These are phyloP conservation scores for Picochlorum sp. DNA, from an alignment of 139 green algal species.

Conservation along the genomic window DNA sequence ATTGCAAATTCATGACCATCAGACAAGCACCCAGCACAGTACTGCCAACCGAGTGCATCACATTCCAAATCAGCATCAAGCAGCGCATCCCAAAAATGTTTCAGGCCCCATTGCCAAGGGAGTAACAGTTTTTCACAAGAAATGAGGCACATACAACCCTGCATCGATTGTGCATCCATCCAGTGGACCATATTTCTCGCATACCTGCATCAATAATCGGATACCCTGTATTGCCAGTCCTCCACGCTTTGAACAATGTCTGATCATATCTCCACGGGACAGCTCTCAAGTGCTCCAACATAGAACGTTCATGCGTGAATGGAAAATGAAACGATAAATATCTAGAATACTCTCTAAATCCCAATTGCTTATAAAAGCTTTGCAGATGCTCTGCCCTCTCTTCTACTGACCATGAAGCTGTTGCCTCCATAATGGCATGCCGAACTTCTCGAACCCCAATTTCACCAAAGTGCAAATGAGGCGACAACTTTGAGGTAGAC, in stretches of 20 bases:
- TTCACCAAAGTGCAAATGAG: slow-evolving; percentile 86
- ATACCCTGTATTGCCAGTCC: slow-evolving; percentile 75
- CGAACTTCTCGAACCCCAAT: slow-evolving; percentile 67
- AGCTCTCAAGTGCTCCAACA: slow-evolving; percentile 79
- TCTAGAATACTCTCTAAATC: slow-evolving; percentile 79
- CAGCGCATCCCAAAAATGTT: slow-evolving; percentile 89
- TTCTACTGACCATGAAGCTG: not conserved
- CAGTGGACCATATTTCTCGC: slow-evolving; percentile 77
- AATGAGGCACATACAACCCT: slow-evolving; percentile 72
- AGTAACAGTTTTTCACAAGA: slow-evolving; percentile 88
- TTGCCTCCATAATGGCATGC: slow-evolving; percentile 34
- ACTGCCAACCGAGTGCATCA: slow-evolving; percentile 80
- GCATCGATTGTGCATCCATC: slow-evolving; percentile 77
- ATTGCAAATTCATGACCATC: slow-evolving; percentile 46
- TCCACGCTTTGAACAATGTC: slow-evolving; percentile 68
- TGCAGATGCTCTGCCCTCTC: slow-evolving; percentile 16
- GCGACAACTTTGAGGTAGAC: slow-evolving; percentile 74
- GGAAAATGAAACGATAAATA: slow-evolving; percentile 95
- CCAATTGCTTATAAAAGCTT: slow-evolving; percentile 77
- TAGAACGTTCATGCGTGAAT: slow-evolving; percentile 85
- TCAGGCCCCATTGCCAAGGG: slow-evolving; percentile 90
- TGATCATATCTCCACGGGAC: slow-evolving; percentile 82
- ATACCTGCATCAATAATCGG: slow-evolving; percentile 80
- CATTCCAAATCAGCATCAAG: slow-evolving; percentile 88
- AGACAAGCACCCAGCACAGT: slow-evolving; percentile 40